Base-by-base conservation (phyloP, 2,329 filamentous ascomycete genomes). In the Macrophomina phaseolina region DNA sequence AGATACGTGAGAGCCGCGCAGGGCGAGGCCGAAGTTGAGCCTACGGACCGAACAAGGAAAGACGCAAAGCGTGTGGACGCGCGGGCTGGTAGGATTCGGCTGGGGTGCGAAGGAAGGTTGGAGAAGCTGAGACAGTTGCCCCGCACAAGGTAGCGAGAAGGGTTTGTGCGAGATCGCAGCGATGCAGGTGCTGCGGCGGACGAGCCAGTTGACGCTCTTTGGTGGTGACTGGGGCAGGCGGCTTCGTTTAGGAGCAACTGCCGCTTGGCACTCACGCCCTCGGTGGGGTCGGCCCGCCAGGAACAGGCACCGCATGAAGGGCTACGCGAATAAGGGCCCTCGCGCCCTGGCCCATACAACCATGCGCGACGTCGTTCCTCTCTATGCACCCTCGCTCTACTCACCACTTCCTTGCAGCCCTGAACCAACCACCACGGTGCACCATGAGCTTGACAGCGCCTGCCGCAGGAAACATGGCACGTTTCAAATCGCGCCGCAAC, bases 401-500 rank as follows among this genome's bases (percentile, higher is more conserved):
- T 16, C 30, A 55, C 52, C 42, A n/a, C 56, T 28, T n/a, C 34
- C 40, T 40, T 60, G 34, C 56, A 8, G 38, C 28, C 38, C 32
- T 42, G 34, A 18, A 28, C 30, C 42, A 61, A 61, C 36, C 58
- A 48, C 42, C 58, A 48, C 16, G 23, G 42, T 11, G 11, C n/a
- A 9, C 23, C 32, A 30, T 28, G 42, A 34, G 14, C 58, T 11
- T 49, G 45, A 34, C 58, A 23, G 32, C 58, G 30, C 58, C 46
- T n/a, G n/a, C 42, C 28, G 40, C 42, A 14, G 36, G 23, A 46
- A 38, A 40, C 42, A 28, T 30, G 5, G 32, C 45, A 28, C 34
- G 58, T 62, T 62, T 62, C 58, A 49, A 45, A 48, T 62, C 16
- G 45, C 45, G 58, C 58, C 45, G 32, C 58, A 14, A 23, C 45